Evolutionary conservation across 305 asterid genomes (phyloP), one percentile per base, ranked within the genome.

Genomic region (Galium porrigens): DNA sequence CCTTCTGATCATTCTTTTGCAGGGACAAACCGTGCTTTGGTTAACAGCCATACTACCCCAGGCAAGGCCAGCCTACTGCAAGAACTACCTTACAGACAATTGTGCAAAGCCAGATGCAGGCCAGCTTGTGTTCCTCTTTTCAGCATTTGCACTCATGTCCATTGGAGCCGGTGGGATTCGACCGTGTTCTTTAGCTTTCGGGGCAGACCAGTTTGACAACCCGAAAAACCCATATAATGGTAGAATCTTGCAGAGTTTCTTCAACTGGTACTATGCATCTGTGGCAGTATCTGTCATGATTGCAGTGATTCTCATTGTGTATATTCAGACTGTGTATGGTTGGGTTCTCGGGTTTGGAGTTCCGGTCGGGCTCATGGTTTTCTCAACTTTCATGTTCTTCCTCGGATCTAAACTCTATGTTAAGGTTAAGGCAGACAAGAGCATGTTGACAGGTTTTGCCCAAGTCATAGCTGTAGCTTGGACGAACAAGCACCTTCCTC

Each of bases 101-200:
- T 86, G 91, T 61, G 11, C 20, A 10, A 76, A 77, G 44, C 82
- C 92, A 6, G 66, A 39, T 9, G 51, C 80, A 25, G 80, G 73
- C 32, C 96, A 88, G 39, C 60, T 67, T 27, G 72, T 77, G 0
- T 64, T 86, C 70, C 92, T 88, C 34, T 79, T 84, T 68, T 34
- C 78, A 1, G 72, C 87, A 15, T 80, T 86, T 66, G 85, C 76
- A 3, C 79, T 88, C 0, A 75, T 86, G 79, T 71, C 96, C 0
- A 66, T 84, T 9, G 94, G 96, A 5, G 73, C 92, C 0, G 96
- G 92, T 10, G 94, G 96, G 18, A 77, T 88, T 57, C 55, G 92
- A 74, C 88, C 96, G 1, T 88, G 94, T 65, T 84, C 94, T 39
- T 32, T 88, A 51, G 92, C 94, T 3, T 88, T 88, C 57, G 96